A percentile compares a stretch with the other conserved stretches of the same genome.
Conservation (phyloP, 495 filamentous ascomycete genomes). For the Clohesyomyces aquaticus region DNA sequence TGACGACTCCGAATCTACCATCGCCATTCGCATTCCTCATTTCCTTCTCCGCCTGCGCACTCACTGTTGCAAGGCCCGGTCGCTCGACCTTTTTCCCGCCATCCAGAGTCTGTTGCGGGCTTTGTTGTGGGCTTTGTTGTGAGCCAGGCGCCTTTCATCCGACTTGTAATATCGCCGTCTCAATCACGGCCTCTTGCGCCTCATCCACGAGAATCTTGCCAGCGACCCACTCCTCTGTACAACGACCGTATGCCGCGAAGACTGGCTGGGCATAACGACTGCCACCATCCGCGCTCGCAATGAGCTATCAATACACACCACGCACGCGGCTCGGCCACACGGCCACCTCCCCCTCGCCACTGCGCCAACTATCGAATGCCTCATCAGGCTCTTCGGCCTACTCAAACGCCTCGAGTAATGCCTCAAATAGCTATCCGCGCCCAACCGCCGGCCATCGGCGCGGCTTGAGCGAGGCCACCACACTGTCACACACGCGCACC, state of each 20-base stretch:
- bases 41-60: conserved; percentile 29
- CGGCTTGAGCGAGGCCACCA: conserved; percentile 71
- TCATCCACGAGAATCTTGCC: conserved; percentile 23
- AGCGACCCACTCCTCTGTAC: conserved; percentile 22
- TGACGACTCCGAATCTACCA: conserved; percentile 17
- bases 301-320: conserved; percentile 38
- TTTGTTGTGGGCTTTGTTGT: neutral
- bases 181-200: conserved; percentile 35
- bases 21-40: conserved; percentile 31
- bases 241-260: conserved; percentile 36
- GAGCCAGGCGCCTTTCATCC: conserved; percentile 29
- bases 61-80: conserved; percentile 17
- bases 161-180: conserved; percentile 29
- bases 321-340: conserved; percentile 57
- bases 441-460: conserved; percentile 65
- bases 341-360: conserved; percentile 59
- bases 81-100: conserved; percentile 15
- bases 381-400: conserved; percentile 80
- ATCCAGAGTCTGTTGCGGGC: too few relatives aligned
- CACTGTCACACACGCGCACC: conserved; percentile 51
- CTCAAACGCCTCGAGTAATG: conserved; percentile 72
- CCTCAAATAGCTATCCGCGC: conserved; percentile 63
- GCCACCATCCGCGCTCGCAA: conserved; percentile 23
- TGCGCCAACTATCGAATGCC: conserved; percentile 74
- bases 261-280: neutral